Evolutionary conservation across 2,329 filamentous ascomycete species (phyloP), one percentile per base, ranked within the genome.

Genomic region (Hypoxylon sp.): DNA sequence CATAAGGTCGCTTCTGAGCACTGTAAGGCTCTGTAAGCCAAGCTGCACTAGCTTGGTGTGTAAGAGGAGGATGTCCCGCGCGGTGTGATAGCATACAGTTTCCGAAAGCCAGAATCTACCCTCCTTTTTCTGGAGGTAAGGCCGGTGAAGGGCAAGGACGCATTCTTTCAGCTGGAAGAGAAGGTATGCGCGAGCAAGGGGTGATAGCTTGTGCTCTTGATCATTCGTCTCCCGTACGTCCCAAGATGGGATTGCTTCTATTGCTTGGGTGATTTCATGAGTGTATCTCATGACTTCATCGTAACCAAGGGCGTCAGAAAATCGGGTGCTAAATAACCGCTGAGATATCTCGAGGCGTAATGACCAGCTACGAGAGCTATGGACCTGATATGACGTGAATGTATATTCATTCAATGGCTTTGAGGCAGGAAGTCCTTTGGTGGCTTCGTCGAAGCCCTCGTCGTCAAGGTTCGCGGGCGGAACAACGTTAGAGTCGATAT

Each of bases 391-490:
- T 28, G 70, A 72, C 6, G 68, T 49, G 7, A 37, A 50, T 10
- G 71, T 73, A 48, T 71, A 72, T 37, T 47, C 17, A 11, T 10
- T 56, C 24, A 44, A 15, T 34, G 60, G 53, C 43, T 64, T 66
- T 22, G 67, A 5, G 8, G n/a, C n/a, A 6, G 68, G 67, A 15
- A 69, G 59, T 19, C 50, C 34, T 51, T 61, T 51, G 5, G 65
- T 64, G 2, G 48, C 34, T 43, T 72, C 62, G 59, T 54, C 49
- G 24, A 73, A 71, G 22, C 62, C 66, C 3, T 66, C 62, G 43
- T 74, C 71, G n/a, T 72, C 64, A 19, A 72, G 6, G 52, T 73
- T 74, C 6, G 51, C 30, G 32, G 72, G 71, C 8, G 69, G 24
- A n/a, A 41, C 32, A 41, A 67, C 52, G 39, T 68, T 62, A 7